A percentile compares a stretch with the other conserved stretches of the same genome.
Conservation (phyloP, 2,329 filamentous ascomycete species). For the Aspergillus sp. region DNA sequence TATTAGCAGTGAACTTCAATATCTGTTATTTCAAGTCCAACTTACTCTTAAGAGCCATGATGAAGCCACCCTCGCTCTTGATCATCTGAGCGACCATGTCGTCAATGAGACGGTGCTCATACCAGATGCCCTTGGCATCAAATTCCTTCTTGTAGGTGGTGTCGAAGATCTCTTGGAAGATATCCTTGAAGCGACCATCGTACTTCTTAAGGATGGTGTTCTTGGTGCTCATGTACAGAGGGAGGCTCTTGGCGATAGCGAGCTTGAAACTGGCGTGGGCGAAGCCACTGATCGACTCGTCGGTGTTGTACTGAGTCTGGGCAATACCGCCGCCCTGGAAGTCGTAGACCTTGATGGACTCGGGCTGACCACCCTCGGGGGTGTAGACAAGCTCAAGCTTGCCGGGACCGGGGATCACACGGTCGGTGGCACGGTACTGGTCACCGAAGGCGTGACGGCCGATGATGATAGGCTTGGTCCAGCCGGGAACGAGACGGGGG, state of each 20-base stretch:
- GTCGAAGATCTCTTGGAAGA: conserved; percentile 97
- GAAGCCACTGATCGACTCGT: conserved; percentile 91
- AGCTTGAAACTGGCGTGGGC: conserved; percentile 97
- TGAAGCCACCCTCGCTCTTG: conserved; percentile 93
- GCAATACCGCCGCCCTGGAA: conserved; percentile 85
- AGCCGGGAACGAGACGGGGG: conserved; percentile 89
- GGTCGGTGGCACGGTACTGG: conserved; percentile 96
- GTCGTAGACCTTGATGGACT: conserved; percentile 86
- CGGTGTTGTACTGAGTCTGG: conserved; percentile 97
- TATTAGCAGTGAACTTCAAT: not conserved
- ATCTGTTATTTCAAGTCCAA: not conserved
- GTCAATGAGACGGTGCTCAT: conserved; percentile 98
- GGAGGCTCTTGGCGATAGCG: conserved; percentile 79
- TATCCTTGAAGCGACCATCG: conserved; percentile 98
- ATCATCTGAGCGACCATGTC: conserved; percentile 99
- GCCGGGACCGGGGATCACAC: conserved; percentile 76
- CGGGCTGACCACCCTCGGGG: conserved; percentile 71
- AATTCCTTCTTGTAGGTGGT: conserved; percentile 82
- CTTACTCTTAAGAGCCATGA: conserved; percentile 97
- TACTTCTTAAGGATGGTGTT: conserved; percentile 99
- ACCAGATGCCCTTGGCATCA: conserved; percentile 92
- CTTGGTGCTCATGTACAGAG: conserved; percentile 99
- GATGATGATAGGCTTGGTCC: conserved; percentile 99
- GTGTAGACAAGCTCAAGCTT: conserved; percentile 95
- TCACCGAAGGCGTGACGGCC: conserved; percentile 97